Conservation (phyloP, 2,329 filamentous ascomycete genomes). For the Monilinia fructigena region DNA sequence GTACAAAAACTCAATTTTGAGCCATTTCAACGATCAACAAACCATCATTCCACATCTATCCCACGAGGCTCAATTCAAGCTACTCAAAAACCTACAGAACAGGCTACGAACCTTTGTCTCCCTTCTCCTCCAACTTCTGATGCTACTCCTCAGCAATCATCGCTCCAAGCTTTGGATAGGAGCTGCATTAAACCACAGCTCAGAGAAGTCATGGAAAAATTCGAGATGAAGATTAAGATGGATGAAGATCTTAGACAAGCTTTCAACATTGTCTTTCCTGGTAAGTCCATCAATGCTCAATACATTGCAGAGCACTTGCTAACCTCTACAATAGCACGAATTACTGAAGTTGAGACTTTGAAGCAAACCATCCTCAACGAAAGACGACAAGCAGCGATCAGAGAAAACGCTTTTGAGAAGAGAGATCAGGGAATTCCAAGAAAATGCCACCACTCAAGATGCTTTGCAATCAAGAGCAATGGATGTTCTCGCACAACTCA, state of each 20-base stretch:
- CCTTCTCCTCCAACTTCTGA: not conserved
- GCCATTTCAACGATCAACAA: not conserved
- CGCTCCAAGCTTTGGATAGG: not conserved
- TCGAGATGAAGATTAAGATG: conserved; percentile 13
- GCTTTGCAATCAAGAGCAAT: conserved; percentile 11
- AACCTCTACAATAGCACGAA: conserved; percentile 5
- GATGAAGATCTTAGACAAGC: conserved; percentile 14
- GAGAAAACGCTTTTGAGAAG: conserved; percentile 65
- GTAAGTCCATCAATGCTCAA: not conserved
- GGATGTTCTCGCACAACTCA: conserved; percentile 4
- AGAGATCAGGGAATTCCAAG: not conserved
- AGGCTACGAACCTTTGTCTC: not conserved
- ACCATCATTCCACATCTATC: not conserved
- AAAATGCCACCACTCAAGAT: conserved; percentile 4
- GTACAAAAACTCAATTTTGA: not conserved
- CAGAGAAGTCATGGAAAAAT: conserved; percentile 14
- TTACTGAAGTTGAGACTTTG: conserved; percentile 14
- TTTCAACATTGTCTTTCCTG: conserved; percentile 15
- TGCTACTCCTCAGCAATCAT: not conserved
- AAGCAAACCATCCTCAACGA: conserved; percentile 11
- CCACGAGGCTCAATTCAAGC: not conserved
- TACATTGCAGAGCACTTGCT: not conserved
- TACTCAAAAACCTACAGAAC: not conserved
- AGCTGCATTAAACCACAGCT: conserved; percentile 14
- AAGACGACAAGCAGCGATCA: conserved; percentile 3